Evolutionary conservation across 768 basidiomycete genomes (phyloP), one percentile per base, ranked within the genome.

Genomic region (Harrya chromipes): DNA sequence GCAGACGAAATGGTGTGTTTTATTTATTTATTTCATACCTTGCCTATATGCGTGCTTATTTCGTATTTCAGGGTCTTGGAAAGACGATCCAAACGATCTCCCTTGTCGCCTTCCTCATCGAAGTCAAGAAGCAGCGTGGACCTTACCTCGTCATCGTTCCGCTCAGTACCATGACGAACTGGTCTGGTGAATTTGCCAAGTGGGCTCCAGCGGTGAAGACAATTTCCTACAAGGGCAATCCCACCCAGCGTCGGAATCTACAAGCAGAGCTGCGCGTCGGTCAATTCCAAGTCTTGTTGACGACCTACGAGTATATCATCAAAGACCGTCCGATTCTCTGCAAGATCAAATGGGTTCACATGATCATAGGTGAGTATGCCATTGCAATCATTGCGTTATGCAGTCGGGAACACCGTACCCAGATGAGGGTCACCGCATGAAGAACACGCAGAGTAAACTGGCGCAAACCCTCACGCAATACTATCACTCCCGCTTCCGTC

Each of bases 401-500:
- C 31, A 14, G 10, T 46, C 52, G 41, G 52, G 49, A 27, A 53
- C 36, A 40, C 39, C 26, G 14, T 6, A 20, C 13, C 20, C 43
- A 90, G 86, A 97, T 64, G 94, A 97, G 78, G 94, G 94, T 58
- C 94, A 97, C 70, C 89, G 94, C 64, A 93, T 97, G 92, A 97
- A 97, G 74, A 97, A 97, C 65, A 94, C 84, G 13, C 92, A 71
- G 79, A 91, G 74, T 74, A 95, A 95, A 72, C 80, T 97, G 33
- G 79, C 83, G 4, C 87, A 91, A 66, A 97, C 94, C 1, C 79
- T 97, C 29, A 90, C 88, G 14, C 88, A 89, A 38, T 91, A 87
- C 70, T 97, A 97, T 61, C 88, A 94, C 65, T 92, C 91, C 17
- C 85, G 89, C 47, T 92, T 88, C 67, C 89, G 94, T 43, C 85